Evolutionary conservation across 306 rosid genomes (phyloP).

Genomic region (cucumber (Cucumis sativus)): Cucumber_9930_V3 NC_026657.2:5445501-5446000

Average conservation of each 20-base stretch:
- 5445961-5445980: neutral
- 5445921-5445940: neutral
- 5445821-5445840: slow-evolving; percentile 40
- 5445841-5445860: neutral
- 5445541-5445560: slow-evolving; percentile 64
- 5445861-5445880: neutral
- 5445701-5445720: slow-evolving; percentile 92
- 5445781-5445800: slow-evolving; percentile 86
- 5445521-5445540: slow-evolving; percentile 46
- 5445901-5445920: neutral
- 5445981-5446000: neutral
- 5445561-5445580: slow-evolving; percentile 7
- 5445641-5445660: neutral
- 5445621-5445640: neutral
- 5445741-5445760: slow-evolving; percentile 92
- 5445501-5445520: slow-evolving; percentile 77
- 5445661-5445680: slow-evolving; percentile 8
- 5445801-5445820: slow-evolving; percentile 98
- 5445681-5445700: slow-evolving; percentile 90
- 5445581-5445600: neutral
- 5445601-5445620: neutral
- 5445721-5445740: slow-evolving; percentile 62
- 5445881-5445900: neutral
- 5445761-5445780: slow-evolving; percentile 76
- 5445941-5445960: neutral